Conservation (phyloP, 1,284 basidiomycete species). For the Pyrrhoderma lamaoense region DNA sequence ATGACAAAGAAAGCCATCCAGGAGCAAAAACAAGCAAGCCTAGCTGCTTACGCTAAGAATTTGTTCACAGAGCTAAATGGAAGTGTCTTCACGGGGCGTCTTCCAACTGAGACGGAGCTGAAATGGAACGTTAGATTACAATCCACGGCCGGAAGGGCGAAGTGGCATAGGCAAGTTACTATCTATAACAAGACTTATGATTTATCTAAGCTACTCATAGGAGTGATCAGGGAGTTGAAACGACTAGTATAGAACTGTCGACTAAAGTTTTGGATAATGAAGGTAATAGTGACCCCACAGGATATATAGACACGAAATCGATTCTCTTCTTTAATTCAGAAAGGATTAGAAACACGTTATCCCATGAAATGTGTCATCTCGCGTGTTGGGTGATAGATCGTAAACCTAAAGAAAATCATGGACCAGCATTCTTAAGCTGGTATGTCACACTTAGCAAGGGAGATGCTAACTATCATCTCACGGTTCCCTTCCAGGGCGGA, state of each 20-base stretch:
- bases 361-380: slow-evolving; percentile 86
- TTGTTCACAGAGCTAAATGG: slow-evolving; percentile 80
- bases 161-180: slow-evolving; percentile 49
- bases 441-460: slow-evolving; percentile 52
- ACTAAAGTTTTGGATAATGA: slow-evolving; percentile 71
- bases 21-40: slow-evolving; percentile 37
- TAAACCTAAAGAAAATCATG: slow-evolving; percentile 61
- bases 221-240: slow-evolving; percentile 42
- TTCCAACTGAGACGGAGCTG: slow-evolving; percentile 60
- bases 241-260: slow-evolving; percentile 63
- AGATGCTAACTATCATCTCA: not conserved
- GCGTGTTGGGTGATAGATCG: slow-evolving; percentile 74
- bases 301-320: not conserved
- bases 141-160: slow-evolving; percentile 74
- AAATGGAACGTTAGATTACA: slow-evolving; percentile 68
- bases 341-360: slow-evolving; percentile 69
- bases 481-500: slow-evolving; percentile 40
- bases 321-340: slow-evolving; percentile 37
- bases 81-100: slow-evolving; percentile 63
- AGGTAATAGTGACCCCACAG: slow-evolving; percentile 33
- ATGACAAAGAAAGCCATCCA: slow-evolving; percentile 36
- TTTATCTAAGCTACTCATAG: slow-evolving; percentile 27
- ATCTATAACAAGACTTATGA: not conserved
- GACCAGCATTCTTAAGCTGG: too few relatives aligned
- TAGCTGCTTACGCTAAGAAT: slow-evolving; percentile 49